These are phyloP conservation scores for Setaria italica DNA, from an alignment of 202 grass and related monocot species.

Conservation along the genomic window DNA sequence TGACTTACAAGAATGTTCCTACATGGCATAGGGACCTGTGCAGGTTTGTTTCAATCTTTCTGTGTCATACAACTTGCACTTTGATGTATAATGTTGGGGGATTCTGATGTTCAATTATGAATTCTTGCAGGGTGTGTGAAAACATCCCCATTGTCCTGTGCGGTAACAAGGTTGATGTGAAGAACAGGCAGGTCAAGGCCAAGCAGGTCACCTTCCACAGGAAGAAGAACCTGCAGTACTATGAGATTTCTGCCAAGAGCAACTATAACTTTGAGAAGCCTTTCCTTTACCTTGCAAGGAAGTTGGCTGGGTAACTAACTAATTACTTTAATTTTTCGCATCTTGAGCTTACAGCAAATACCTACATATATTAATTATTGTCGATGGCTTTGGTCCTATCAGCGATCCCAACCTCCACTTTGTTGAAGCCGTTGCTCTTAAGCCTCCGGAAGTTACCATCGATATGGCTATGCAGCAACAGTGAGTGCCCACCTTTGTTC, in stretches of 20 bases:
- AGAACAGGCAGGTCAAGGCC: slow-evolving; percentile 89
- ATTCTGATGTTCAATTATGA: slow-evolving; percentile 26
- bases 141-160: slow-evolving; percentile 90
- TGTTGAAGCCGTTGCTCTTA: slow-evolving; percentile 78
- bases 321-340: background rate
- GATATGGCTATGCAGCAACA: slow-evolving; percentile 88
- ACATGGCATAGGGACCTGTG: slow-evolving; percentile 91
- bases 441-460: slow-evolving; percentile 77
- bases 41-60: slow-evolving; percentile 50
- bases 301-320: slow-evolving; percentile 67
- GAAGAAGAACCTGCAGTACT: slow-evolving; percentile 94
- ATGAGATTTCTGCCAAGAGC: slow-evolving; percentile 92
- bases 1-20: slow-evolving; percentile 88
- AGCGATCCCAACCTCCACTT: slow-evolving; percentile 78
- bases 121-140: slow-evolving; percentile 71
- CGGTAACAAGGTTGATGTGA: slow-evolving; percentile 93
- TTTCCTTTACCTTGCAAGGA: slow-evolving; percentile 85
- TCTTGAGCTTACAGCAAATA: background rate
- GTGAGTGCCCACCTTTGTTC: slow-evolving; percentile 45
- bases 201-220: slow-evolving; percentile 89
- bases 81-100: background rate
- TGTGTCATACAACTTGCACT: background rate
- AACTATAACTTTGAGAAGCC: slow-evolving; percentile 97
- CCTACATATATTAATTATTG: background rate
- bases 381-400: background rate